These are phyloP conservation scores for Paxillus ammoniavirescens DNA, from an alignment of 768 basidiomycete species.

Conservation along the genomic window DNA sequence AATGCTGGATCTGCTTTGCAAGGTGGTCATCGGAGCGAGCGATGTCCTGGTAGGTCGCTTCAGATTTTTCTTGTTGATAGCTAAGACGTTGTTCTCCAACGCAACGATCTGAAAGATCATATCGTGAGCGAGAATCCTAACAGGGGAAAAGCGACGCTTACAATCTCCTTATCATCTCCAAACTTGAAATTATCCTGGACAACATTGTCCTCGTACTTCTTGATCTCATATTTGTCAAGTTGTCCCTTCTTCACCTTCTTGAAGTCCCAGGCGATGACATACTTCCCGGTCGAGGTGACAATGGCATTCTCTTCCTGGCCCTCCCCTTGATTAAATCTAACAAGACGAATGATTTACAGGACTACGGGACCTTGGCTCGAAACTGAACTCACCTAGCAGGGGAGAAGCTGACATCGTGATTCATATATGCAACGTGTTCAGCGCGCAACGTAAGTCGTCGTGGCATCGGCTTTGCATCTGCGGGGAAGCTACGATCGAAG, in stretches of 20 bases:
- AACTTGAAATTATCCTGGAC: slow-evolving; percentile 99
- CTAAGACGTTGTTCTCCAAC: slow-evolving; percentile 88
- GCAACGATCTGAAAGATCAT: slow-evolving; percentile 77
- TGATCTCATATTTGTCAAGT: slow-evolving; percentile 92
- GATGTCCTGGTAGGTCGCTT: slow-evolving; percentile 79
- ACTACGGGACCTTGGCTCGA: not conserved
- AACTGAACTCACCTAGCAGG: slow-evolving; percentile 73
- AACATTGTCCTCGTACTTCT: slow-evolving; percentile 91
- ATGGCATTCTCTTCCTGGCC: slow-evolving; percentile 92
- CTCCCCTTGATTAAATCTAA: slow-evolving; percentile 89
- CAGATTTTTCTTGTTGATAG: slow-evolving; percentile 91
- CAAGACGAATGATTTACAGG: slow-evolving; percentile 5
- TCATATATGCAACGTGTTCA: slow-evolving; percentile 96
- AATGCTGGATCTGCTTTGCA: slow-evolving; percentile 57
- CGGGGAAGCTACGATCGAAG: slow-evolving; percentile 95
- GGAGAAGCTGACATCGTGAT: slow-evolving; percentile 79
- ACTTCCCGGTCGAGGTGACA: slow-evolving; percentile 90
- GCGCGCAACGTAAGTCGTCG: slow-evolving; percentile 81
- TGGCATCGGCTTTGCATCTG: slow-evolving; percentile 89
- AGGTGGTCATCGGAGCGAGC: slow-evolving; percentile 45
- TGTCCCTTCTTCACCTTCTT: slow-evolving; percentile 91
- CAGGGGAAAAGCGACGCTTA: slow-evolving; percentile 35
- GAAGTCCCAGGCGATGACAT: slow-evolving; percentile 97
- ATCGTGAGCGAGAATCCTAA: slow-evolving; percentile 1
- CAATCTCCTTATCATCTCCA: slow-evolving; percentile 95